Conservation (phyloP, 306 rosid species). For the Carpinus viminea region DNA sequence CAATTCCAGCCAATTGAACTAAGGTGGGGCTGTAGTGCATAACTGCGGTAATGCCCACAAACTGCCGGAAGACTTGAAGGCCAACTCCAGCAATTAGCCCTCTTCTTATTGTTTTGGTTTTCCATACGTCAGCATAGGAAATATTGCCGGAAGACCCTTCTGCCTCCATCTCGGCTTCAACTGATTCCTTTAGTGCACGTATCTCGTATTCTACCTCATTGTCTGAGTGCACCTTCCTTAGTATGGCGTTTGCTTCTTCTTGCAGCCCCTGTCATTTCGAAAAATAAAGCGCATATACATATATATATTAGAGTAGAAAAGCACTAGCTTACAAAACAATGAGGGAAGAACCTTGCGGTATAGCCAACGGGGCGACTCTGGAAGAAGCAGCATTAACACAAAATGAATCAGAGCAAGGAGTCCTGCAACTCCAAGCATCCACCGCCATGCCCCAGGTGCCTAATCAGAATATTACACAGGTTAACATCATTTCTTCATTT, state of each 20-base stretch:
- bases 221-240: slow-evolving; percentile 41
- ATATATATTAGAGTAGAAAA: not conserved
- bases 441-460: slow-evolving; percentile 66
- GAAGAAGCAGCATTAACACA: slow-evolving; percentile 46
- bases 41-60: slow-evolving; percentile 60
- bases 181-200: slow-evolving; percentile 31
- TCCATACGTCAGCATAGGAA: slow-evolving; percentile 28
- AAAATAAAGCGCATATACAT: not conserved
- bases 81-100: slow-evolving; percentile 62
- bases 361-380: slow-evolving; percentile 74
- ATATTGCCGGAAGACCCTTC: slow-evolving; percentile 19
- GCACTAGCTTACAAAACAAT: not conserved
- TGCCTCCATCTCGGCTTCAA: too few species aligned
- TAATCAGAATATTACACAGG: slow-evolving; percentile 15
- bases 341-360: slow-evolving; percentile 49
- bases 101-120: slow-evolving; percentile 51
- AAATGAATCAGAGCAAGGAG: slow-evolving; percentile 51
- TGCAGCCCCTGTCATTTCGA: slow-evolving; percentile 37
- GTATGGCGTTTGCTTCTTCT: slow-evolving; percentile 48
- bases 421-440: slow-evolving; percentile 79
- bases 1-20: slow-evolving; percentile 55
- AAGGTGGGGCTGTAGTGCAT: slow-evolving; percentile 73
- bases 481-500: not conserved
- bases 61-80: slow-evolving; percentile 61
- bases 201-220: slow-evolving; percentile 46